Conservation (phyloP, 306 rosid genomes). For the Vigna nakashimae region DNA sequence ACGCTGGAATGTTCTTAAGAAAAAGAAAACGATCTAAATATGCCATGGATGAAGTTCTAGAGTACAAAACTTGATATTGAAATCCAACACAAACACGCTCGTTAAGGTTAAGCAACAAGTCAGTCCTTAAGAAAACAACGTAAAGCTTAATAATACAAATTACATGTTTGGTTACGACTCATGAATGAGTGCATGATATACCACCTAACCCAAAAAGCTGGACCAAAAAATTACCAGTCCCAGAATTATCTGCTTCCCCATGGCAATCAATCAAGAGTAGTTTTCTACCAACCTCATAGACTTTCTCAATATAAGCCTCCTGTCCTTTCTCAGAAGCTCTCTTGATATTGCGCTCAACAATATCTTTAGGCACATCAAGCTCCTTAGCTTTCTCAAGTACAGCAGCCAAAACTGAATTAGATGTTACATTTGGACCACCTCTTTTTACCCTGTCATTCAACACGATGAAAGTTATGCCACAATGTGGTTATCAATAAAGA, state of each 20-base stretch:
- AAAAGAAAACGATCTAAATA: slow-evolving; percentile 28
- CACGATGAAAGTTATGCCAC: slow-evolving; percentile 34
- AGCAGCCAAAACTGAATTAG: slow-evolving; percentile 76
- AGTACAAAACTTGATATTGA: slow-evolving; percentile 1
- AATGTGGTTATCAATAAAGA: slow-evolving; percentile 1
- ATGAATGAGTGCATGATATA: background rate
- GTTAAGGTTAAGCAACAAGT: background rate
- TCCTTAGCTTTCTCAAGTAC: slow-evolving; percentile 90
- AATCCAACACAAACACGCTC: background rate
- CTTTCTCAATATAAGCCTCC: slow-evolving; percentile 89
- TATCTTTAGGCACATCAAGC: slow-evolving; percentile 92
- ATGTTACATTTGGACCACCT: slow-evolving; percentile 80
- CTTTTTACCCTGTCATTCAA: slow-evolving; percentile 65
- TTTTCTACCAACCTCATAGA: slow-evolving; percentile 70
- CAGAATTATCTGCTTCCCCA: background rate
- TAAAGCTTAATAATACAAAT: background rate
- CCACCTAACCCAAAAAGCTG: slow-evolving; percentile 1
- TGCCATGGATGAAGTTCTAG: slow-evolving; percentile 6
- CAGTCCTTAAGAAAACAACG: background rate
- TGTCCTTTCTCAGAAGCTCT: slow-evolving; percentile 92
- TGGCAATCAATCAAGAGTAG: slow-evolving; percentile 37
- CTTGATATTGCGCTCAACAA: slow-evolving; percentile 88
- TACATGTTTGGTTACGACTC: background rate
- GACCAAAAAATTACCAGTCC: background rate
- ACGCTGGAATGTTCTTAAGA: slow-evolving; percentile 21